A percentile compares a stretch with the other conserved stretches of the same genome.
Conservation (phyloP, 176 grass and related monocot genomes). For the Otatea glauca region DNA sequence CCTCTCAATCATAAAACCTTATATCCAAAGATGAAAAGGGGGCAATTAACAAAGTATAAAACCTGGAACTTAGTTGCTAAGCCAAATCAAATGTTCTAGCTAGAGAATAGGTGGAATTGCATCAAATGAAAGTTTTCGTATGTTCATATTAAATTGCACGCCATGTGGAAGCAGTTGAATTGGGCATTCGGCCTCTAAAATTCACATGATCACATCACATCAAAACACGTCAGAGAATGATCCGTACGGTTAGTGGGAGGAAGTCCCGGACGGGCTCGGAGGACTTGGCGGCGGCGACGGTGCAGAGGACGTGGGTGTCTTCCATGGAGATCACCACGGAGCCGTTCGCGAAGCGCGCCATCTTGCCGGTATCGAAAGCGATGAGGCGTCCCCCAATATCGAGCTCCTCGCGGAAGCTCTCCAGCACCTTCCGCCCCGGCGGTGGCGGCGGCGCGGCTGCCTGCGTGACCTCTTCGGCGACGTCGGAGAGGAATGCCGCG, state of each 20-base stretch:
- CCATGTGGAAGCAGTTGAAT: not conserved
- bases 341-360: constrained; percentile 90
- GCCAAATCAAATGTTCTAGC: constrained; percentile 6
- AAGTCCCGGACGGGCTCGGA: constrained; percentile 77
- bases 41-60: constrained; percentile 4
- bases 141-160: not conserved
- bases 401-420: constrained; percentile 78
- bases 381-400: constrained; percentile 78
- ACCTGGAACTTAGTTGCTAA: not conserved
- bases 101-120: not conserved
- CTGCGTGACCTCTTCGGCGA: constrained; percentile 35
- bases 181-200: not conserved
- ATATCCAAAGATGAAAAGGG: not conserved
- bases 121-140: not conserved
- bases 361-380: constrained; percentile 87
- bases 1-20: not conserved
- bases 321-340: constrained; percentile 90
- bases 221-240: not conserved
- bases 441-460: constrained; percentile 3
- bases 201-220: not conserved
- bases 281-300: constrained; percentile 69
- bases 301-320: constrained; percentile 81
- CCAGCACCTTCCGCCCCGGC: constrained; percentile 67
- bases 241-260: constrained; percentile 80
- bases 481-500: constrained; percentile 46